Conservation (phyloP, 257 asterid genomes). For the Parsonsia alboflavescens region DNA sequence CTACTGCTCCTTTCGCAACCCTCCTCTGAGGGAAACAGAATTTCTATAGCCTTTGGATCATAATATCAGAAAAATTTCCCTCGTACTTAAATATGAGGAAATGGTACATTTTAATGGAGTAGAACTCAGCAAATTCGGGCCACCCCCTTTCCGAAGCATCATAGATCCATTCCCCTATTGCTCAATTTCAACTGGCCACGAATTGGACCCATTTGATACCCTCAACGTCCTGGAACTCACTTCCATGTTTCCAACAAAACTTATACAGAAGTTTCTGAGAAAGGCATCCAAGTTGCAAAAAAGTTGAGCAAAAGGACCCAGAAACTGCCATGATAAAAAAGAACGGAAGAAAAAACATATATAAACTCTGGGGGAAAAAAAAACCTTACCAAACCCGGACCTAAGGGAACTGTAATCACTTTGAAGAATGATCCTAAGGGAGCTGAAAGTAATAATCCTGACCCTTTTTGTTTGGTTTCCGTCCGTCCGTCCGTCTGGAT, state of each 20-base stretch:
- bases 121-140: constrained; percentile 29
- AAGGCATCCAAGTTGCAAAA: too few relatives aligned
- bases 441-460: too few relatives aligned
- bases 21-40: constrained; percentile 13
- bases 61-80: constrained; percentile 31
- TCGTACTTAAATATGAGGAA: constrained; percentile 25
- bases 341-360: too few relatives aligned
- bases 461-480: not conserved
- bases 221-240: constrained; percentile 24
- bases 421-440: not conserved
- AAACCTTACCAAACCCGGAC: not conserved
- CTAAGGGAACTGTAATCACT: not conserved
- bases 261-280: constrained; percentile 37
- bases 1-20: too few relatives aligned
- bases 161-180: constrained; percentile 14
- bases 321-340: too few relatives aligned
- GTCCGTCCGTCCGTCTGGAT: not conserved
- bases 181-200: constrained; percentile 27
- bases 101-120: constrained; percentile 21
- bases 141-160: constrained; percentile 32
- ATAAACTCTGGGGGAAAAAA: too few relatives aligned
- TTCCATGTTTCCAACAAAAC: constrained; percentile 24
- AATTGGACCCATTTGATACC: constrained; percentile 24
- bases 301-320: too few relatives aligned
- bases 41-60: constrained; percentile 25